These are phyloP conservation scores for Holtermannia corniformis DNA, from an alignment of 768 basidiomycete genomes.

Conservation along the genomic window DNA sequence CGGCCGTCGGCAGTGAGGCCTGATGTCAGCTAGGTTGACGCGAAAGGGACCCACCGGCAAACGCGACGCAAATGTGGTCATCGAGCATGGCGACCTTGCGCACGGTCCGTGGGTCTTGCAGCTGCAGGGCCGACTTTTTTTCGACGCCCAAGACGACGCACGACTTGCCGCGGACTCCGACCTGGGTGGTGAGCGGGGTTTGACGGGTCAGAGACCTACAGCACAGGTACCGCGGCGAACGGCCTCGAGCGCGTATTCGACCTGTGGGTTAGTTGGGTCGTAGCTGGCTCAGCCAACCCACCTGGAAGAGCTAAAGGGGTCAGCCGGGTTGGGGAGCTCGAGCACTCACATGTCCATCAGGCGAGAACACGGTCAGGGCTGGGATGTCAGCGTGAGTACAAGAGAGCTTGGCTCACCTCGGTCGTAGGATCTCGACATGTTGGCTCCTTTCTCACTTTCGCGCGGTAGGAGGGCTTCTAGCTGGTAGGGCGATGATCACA, in stretches of 20 bases:
- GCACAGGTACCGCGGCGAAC: constrained; percentile 96
- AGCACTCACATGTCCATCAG: constrained; percentile 76
- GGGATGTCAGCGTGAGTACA: constrained; percentile 3
- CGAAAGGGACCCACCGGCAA: constrained; percentile 63
- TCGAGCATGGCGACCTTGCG: constrained; percentile 97
- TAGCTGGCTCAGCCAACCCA: constrained; percentile 37
- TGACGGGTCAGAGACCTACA: constrained; percentile 46
- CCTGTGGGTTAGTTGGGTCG: constrained; percentile 52
- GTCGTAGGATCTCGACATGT: constrained; percentile 79
- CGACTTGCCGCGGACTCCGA: constrained; percentile 88
- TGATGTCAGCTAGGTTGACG: constrained; percentile 36
- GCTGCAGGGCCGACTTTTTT: constrained; percentile 94
- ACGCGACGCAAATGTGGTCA: constrained; percentile 93
- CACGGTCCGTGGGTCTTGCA: constrained; percentile 96
- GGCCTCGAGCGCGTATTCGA: constrained; percentile 97
- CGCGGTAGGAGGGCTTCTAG: too few species aligned
- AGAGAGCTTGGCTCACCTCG: constrained; percentile 56
- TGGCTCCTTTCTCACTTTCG: too few species aligned
- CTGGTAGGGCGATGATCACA: too few species aligned
- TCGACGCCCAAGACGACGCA: constrained; percentile 96
- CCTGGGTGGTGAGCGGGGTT: constrained; percentile 47
- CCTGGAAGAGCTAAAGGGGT: constrained; percentile 57
- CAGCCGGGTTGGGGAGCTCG: background rate
- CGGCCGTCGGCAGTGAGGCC: constrained; percentile 96
- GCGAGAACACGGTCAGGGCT: constrained; percentile 97